These are phyloP conservation scores for Exophiala phaeomuriformis DNA, from an alignment of 2,329 filamentous ascomycete genomes.

Conservation along the genomic window DNA sequence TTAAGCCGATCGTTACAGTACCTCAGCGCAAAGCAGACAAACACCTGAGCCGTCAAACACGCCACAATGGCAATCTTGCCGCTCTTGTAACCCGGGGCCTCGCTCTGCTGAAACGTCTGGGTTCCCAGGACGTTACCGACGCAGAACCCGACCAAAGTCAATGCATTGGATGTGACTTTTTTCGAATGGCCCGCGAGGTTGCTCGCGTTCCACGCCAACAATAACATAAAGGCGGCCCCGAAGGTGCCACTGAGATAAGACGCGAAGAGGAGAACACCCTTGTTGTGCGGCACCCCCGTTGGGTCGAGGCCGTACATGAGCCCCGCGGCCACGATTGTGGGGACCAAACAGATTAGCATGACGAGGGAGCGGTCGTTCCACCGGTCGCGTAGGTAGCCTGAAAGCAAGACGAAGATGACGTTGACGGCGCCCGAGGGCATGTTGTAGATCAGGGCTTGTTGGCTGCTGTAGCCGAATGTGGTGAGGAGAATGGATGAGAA, in stretches of 20 bases:
- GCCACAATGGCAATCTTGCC: slow-evolving; percentile 33
- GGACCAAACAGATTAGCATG: slow-evolving; percentile 40
- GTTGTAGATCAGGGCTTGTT: slow-evolving; percentile 40
- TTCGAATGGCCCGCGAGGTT: slow-evolving; percentile 46
- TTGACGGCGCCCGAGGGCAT: slow-evolving; percentile 41
- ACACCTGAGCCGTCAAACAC: slow-evolving; percentile 26
- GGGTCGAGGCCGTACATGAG: slow-evolving; percentile 27
- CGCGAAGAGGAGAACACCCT: slow-evolving; percentile 37
- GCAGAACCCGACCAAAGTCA: slow-evolving; percentile 39
- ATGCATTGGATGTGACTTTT: slow-evolving; percentile 43
- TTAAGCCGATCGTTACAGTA: slow-evolving; percentile 31
- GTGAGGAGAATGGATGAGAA: slow-evolving; percentile 40
- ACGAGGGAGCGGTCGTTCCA: slow-evolving; percentile 38
- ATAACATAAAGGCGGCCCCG: slow-evolving; percentile 39
- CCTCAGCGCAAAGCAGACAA: slow-evolving; percentile 30
- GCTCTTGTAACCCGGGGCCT: slow-evolving; percentile 38
- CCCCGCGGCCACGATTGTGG: slow-evolving; percentile 41
- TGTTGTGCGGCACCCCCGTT: slow-evolving; percentile 35
- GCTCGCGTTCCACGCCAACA: slow-evolving; percentile 42
- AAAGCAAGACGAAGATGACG: slow-evolving; percentile 37
- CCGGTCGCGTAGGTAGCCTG: slow-evolving; percentile 36
- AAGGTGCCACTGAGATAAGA: slow-evolving; percentile 42
- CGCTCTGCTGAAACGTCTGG: slow-evolving; percentile 37
- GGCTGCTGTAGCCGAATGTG: slow-evolving; percentile 40
- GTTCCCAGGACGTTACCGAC: slow-evolving; percentile 41